phyloP scores from a whole-genome alignment of 371 early-diverging fungal genomes.

The Mortierella sp. region DNA sequence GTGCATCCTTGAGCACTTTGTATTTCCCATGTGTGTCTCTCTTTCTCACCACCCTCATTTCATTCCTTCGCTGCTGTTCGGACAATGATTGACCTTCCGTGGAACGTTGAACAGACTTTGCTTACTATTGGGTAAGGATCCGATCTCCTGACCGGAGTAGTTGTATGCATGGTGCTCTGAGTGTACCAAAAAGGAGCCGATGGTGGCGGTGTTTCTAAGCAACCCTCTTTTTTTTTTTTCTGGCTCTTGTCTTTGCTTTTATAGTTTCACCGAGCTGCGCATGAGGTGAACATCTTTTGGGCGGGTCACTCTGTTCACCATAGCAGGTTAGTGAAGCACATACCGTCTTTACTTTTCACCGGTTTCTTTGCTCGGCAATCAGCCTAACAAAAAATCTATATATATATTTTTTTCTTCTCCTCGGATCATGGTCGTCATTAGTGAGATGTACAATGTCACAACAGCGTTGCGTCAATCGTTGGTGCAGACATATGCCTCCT shows the following conservation, averaged over 20 bases:
- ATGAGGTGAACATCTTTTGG: conserved; percentile 68
- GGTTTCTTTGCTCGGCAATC: background rate
- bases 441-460: conserved; percentile 65
- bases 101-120: conserved; percentile 43
- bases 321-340: conserved; percentile 55
- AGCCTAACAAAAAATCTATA: background rate
- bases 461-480: conserved; percentile 64
- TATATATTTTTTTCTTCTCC: conserved; percentile 4
- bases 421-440: conserved; percentile 22
- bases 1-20: background rate
- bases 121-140: conserved; percentile 58
- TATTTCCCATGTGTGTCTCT: background rate
- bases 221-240: background rate
- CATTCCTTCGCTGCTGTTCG: background rate
- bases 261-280: conserved; percentile 65
- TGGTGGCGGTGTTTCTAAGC: no score
- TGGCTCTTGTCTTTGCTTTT: background rate
- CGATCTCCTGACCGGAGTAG: background rate
- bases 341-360: background rate
- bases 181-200: no score
- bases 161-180: no score
- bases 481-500: conserved; percentile 59
- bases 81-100: background rate
- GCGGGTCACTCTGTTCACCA: conserved; percentile 59
- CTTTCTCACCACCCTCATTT: background rate